Conservation (phyloP, 2,329 filamentous ascomycete genomes). For the Penicillium sclerotigenum region DNA sequence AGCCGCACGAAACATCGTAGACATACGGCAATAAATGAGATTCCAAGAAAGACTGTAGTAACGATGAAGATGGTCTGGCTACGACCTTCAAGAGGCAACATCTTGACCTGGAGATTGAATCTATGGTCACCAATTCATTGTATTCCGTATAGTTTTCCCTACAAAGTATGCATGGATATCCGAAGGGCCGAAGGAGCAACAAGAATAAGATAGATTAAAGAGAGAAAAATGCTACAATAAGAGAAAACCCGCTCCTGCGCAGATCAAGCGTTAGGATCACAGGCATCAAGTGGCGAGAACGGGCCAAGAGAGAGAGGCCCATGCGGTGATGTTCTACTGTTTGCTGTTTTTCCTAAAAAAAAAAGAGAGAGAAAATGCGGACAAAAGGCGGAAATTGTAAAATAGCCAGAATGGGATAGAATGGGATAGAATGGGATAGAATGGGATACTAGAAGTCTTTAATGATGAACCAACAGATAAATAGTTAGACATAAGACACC, state of each 20-base stretch:
- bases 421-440: no score
- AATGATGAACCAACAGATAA: no score
- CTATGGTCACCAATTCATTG: constrained; percentile 15
- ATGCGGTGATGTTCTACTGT: constrained; percentile 6
- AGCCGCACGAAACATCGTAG: constrained; percentile 39
- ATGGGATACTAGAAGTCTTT: no score
- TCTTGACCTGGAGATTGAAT: constrained; percentile 15
- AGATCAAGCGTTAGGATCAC: constrained; percentile 14
- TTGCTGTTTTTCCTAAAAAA: background rate
- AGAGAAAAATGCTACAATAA: background rate
- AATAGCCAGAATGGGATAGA: background rate
- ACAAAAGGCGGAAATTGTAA: background rate
- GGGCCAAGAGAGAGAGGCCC: constrained; percentile 6
- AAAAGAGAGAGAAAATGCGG: background rate
- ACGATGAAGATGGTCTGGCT: constrained; percentile 35
- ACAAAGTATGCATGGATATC: background rate
- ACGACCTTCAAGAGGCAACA: constrained; percentile 33
- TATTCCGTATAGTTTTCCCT: background rate
- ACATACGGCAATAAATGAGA: constrained; percentile 34
- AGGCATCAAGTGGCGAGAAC: constrained; percentile 16
- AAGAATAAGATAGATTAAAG: constrained; percentile 1
- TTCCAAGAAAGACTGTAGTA: constrained; percentile 30
- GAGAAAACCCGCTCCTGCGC: background rate
- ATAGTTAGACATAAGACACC: background rate
- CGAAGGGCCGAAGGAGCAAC: background rate